phyloP scores from a whole-genome alignment of 2,329 filamentous ascomycete genomes.

The Metarhizium anisopliae region DNA sequence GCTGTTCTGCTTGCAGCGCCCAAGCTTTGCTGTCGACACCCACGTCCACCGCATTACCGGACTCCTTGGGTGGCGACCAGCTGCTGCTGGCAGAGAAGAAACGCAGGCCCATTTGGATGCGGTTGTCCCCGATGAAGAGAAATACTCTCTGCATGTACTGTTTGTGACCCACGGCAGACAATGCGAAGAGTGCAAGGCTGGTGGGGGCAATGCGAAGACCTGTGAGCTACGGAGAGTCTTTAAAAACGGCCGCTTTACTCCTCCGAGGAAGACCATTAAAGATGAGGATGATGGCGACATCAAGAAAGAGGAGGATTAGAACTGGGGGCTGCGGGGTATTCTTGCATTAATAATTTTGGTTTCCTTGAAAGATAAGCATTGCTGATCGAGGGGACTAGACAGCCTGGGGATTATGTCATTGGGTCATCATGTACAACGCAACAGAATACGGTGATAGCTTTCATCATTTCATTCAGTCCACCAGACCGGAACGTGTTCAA shows the following conservation, averaged over 20 bases:
- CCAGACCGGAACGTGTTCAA: too few relatives aligned
- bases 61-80: slow-evolving; percentile 39
- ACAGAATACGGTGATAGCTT: too few relatives aligned
- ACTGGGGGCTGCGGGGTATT: not conserved
- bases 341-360: too few relatives aligned
- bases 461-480: too few relatives aligned
- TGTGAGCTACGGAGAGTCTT: slow-evolving; percentile 34
- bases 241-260: slow-evolving; percentile 14
- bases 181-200: slow-evolving; percentile 36
- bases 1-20: slow-evolving; percentile 38
- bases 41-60: slow-evolving; percentile 42
- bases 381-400: too few relatives aligned
- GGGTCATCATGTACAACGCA: too few relatives aligned
- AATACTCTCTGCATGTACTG: slow-evolving; percentile 41
- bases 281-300: not conserved
- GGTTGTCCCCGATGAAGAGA: slow-evolving; percentile 35
- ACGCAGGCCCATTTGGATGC: slow-evolving; percentile 42
- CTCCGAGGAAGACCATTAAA: slow-evolving; percentile 7
- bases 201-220: slow-evolving; percentile 27
- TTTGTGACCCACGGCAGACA: slow-evolving; percentile 37
- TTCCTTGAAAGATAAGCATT: too few relatives aligned
- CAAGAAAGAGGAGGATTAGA: not conserved
- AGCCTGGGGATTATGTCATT: too few relatives aligned
- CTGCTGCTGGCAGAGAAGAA: slow-evolving; percentile 30
- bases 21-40: slow-evolving; percentile 44